A percentile compares a stretch with the other conserved stretches of the same genome.
phyloP scores from a whole-genome alignment of 108 stramenopile genomes.

The Cyclotella cryptica region DNA sequence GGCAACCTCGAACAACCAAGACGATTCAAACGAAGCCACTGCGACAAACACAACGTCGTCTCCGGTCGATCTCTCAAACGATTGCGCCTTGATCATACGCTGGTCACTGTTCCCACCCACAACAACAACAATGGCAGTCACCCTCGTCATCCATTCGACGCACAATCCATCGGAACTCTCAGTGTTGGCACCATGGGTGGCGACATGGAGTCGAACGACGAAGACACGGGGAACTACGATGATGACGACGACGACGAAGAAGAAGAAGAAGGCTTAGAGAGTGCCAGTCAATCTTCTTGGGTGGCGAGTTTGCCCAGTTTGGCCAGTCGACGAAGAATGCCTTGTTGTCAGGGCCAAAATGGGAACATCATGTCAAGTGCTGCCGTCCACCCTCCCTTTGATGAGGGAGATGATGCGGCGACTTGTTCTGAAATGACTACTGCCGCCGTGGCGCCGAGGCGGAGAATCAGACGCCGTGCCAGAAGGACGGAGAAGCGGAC shows the following conservation, averaged over 20 bases:
- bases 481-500: neutral
- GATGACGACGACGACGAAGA: neutral
- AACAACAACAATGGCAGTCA: neutral
- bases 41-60: constrained; percentile 4
- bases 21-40: constrained; percentile 13
- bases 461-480: neutral
- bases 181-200: constrained; percentile 20
- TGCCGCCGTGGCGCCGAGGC: constrained; percentile 36
- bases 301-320: constrained; percentile 40
- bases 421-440: constrained; percentile 44
- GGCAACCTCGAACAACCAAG: neutral
- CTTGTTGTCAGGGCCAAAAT: neutral
- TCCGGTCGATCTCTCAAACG: constrained; percentile 31
- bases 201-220: constrained; percentile 29
- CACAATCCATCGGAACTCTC: constrained; percentile 21
- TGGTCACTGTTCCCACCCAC: neutral
- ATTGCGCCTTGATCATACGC: constrained; percentile 15
- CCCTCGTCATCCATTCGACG: neutral
- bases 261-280: constrained; percentile 9
- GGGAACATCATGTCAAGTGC: neutral
- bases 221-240: constrained; percentile 3
- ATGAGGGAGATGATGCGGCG: constrained; percentile 26
- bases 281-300: constrained; percentile 14
- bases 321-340: constrained; percentile 4
- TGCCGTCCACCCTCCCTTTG: neutral